These are phyloP conservation scores for Aegilops bicornis DNA, from an alignment of 176 grass and related monocot species.

Conservation along the genomic window DNA sequence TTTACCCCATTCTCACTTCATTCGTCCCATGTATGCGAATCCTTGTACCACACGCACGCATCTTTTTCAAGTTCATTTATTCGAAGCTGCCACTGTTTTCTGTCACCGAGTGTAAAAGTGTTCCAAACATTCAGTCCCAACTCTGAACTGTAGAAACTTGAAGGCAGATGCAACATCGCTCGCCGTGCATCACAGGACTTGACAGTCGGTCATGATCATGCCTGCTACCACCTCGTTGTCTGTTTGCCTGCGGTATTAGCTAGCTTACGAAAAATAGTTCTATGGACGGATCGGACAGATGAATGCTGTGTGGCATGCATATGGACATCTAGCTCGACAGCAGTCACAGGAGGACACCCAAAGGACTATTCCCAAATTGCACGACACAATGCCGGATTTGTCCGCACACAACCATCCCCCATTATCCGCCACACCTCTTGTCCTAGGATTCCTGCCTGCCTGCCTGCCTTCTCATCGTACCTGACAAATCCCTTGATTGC, in stretches of 20 bases:
- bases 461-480: background rate
- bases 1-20: background rate
- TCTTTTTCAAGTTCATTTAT: no score
- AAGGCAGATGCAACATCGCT: background rate
- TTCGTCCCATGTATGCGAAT: no score
- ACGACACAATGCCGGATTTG: background rate
- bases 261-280: background rate
- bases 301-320: background rate
- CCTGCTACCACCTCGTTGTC: background rate
- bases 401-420: background rate
- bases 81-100: background rate
- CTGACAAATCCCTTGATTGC: background rate
- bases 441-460: constrained; percentile 33
- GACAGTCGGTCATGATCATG: background rate
- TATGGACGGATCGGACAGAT: background rate
- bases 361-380: constrained; percentile 2
- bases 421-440: constrained; percentile 14
- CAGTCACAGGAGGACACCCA: constrained; percentile 1
- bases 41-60: no score
- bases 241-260: background rate
- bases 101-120: background rate
- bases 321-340: no score
- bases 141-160: background rate
- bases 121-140: background rate
- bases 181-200: background rate